Conservation (phyloP, 495 filamentous ascomycete genomes). For the Hyaloscypha hepaticicola region DNA sequence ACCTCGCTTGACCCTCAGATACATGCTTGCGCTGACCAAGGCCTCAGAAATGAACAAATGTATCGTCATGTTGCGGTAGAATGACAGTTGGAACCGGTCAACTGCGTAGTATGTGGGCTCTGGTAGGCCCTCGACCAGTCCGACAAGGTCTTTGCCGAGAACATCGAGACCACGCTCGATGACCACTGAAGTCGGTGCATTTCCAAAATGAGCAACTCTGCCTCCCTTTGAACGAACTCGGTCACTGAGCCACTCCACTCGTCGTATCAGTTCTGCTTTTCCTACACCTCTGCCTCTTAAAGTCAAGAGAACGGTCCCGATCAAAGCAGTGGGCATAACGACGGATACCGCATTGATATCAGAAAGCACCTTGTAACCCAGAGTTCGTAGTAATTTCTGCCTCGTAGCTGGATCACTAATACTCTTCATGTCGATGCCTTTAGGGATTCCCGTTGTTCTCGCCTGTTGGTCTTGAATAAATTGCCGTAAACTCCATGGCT, state of each 20-base stretch:
- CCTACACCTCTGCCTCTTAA: constrained; percentile 91
- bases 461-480: constrained; percentile 76
- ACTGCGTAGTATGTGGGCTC: constrained; percentile 93
- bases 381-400: constrained; percentile 68
- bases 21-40: constrained; percentile 83
- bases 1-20: constrained; percentile 84
- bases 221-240: constrained; percentile 84
- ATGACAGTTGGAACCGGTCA: constrained; percentile 93
- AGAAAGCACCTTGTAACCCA: constrained; percentile 87
- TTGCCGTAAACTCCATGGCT: constrained; percentile 84
- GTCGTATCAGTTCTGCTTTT: constrained; percentile 75
- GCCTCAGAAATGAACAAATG: constrained; percentile 94
- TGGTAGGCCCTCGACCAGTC: constrained; percentile 69
- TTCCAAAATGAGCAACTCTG: constrained; percentile 88
- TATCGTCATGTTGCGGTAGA: constrained; percentile 99
- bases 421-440: constrained; percentile 40
- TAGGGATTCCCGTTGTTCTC: constrained; percentile 41
- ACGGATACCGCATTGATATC: constrained; percentile 96
- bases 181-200: constrained; percentile 72
- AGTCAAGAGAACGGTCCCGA: constrained; percentile 90
- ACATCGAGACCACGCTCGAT: constrained; percentile 89
- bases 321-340: constrained; percentile 94
- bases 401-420: constrained; percentile 45
- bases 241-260: constrained; percentile 86
- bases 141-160: constrained; percentile 83